These are phyloP conservation scores for Skeletonema tropicum DNA, from an alignment of 108 stramenopile genomes.

Conservation along the genomic window DNA sequence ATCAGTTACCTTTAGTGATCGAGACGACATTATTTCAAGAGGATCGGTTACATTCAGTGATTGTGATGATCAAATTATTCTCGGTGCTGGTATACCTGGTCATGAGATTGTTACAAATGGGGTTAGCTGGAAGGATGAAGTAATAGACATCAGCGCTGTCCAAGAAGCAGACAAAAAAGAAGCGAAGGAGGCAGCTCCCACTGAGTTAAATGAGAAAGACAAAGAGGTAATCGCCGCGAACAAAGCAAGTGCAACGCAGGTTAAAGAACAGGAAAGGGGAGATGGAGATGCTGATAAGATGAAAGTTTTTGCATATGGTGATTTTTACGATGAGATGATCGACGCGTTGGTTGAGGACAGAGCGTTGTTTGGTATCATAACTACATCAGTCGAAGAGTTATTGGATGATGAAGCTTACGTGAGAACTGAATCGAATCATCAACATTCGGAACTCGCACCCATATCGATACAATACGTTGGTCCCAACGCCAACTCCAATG, in stretches of 20 bases:
- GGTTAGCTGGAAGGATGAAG: background rate
- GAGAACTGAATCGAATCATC: background rate
- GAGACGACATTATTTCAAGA: background rate
- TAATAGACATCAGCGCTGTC: background rate
- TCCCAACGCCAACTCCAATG: background rate
- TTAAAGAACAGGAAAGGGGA: background rate
- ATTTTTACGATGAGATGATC: slow-evolving; percentile 28
- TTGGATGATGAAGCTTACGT: slow-evolving; percentile 30
- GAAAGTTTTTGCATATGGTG: slow-evolving; percentile 24
- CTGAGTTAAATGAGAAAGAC: background rate
- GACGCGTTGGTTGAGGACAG: slow-evolving; percentile 7
- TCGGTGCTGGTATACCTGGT: background rate
- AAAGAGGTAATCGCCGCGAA: background rate
- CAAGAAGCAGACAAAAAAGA: background rate
- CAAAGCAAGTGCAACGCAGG: background rate
- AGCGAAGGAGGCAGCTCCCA: background rate
- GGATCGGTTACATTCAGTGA: slow-evolving; percentile 2
- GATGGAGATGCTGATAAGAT: slow-evolving; percentile 8
- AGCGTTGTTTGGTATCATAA: slow-evolving; percentile 25
- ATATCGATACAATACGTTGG: slow-evolving; percentile 21
- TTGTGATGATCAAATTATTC: background rate
- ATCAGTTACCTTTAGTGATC: background rate
- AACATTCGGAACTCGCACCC: slow-evolving; percentile 3
- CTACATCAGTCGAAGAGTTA: slow-evolving; percentile 21
- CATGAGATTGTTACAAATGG: background rate